Percentiles rank a stretch among this genome's conserved stretches.
phyloP scores from a whole-genome alignment of 306 rosid genomes.

The Cicer yamashitae region DNA sequence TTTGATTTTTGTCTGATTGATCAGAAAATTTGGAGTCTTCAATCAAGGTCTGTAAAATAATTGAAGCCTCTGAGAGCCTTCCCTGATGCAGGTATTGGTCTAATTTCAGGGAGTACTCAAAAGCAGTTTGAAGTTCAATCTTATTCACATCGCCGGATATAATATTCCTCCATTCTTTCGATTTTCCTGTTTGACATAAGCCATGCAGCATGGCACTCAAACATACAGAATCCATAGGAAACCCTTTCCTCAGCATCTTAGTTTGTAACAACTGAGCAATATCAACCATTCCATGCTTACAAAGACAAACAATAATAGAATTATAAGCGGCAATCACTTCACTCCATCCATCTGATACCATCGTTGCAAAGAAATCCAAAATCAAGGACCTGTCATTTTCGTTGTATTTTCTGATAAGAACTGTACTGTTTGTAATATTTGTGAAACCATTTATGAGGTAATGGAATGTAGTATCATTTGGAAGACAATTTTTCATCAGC shows the following conservation, averaged over 20 bases:
- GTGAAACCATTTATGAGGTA: constrained; percentile 75
- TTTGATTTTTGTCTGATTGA: constrained; percentile 42
- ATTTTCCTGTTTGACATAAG: constrained; percentile 66
- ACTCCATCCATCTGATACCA: constrained; percentile 74
- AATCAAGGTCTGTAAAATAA: constrained; percentile 62
- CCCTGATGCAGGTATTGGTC: constrained; percentile 62
- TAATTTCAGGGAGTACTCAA: constrained; percentile 63
- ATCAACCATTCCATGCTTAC: constrained; percentile 72
- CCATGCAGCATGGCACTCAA: constrained; percentile 73
- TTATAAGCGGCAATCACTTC: constrained; percentile 62
- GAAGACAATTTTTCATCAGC: constrained; percentile 70
- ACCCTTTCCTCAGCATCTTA: constrained; percentile 62
- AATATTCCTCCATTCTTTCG: constrained; percentile 68
- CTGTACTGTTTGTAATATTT: constrained; percentile 41
- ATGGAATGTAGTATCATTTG: constrained; percentile 74
- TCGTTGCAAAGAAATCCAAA: constrained; percentile 62
- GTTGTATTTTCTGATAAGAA: constrained; percentile 36
- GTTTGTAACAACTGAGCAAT: constrained; percentile 61
- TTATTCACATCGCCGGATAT: constrained; percentile 55
- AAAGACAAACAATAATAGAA: constrained; percentile 73
- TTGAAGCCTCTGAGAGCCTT: constrained; percentile 63
- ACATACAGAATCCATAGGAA: constrained; percentile 61
- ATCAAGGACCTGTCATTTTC: constrained; percentile 51
- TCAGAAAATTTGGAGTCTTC: constrained; percentile 53
- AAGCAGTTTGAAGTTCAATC: constrained; percentile 62